phyloP scores from a whole-genome alignment of 2,329 filamentous ascomycete species.

The Xylariaceae sp. region DNA sequence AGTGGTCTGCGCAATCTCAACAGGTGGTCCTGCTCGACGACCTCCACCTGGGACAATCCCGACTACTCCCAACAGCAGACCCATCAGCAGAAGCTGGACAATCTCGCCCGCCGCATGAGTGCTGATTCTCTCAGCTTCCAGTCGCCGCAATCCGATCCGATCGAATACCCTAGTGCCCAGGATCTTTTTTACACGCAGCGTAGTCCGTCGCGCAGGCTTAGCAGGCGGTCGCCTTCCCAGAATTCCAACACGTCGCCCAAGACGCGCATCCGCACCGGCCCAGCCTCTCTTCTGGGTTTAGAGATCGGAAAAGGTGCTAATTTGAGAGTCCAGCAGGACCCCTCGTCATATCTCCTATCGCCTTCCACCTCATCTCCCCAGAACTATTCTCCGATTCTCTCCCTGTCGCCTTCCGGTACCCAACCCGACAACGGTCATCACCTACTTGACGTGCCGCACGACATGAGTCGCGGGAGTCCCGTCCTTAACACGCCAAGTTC shows the following conservation, averaged over 20 bases:
- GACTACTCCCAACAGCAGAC: conserved; percentile 24
- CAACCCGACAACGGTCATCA: conserved; percentile 19
- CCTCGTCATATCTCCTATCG: conserved; percentile 29
- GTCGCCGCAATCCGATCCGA: conserved; percentile 19
- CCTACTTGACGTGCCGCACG: conserved; percentile 15
- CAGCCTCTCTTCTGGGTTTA: not conserved
- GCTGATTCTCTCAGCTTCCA: conserved; percentile 37
- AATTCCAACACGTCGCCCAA: conserved; percentile 25
- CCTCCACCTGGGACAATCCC: conserved; percentile 31
- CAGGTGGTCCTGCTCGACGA: conserved; percentile 49
- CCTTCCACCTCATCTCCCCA: conserved; percentile 28
- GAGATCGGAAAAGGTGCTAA: conserved; percentile 4
- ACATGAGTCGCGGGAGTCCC: conserved; percentile 23
- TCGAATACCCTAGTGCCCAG: conserved; percentile 2
- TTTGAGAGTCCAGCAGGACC: not conserved
- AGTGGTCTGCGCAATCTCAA: conserved; percentile 45
- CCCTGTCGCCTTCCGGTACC: conserved; percentile 37
- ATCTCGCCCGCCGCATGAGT: conserved; percentile 40
- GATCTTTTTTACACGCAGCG: conserved; percentile 10
- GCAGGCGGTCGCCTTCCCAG: conserved; percentile 27
- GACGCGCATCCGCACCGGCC: conserved; percentile 6
- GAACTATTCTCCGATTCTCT: conserved; percentile 38
- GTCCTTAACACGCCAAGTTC: conserved; percentile 21
- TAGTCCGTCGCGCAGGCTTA: conserved; percentile 27
- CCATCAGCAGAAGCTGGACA: conserved; percentile 25